Evolutionary conservation across 495 filamentous ascomycete genomes (phyloP).

Genomic region (Xylaria flabelliformis): DNA sequence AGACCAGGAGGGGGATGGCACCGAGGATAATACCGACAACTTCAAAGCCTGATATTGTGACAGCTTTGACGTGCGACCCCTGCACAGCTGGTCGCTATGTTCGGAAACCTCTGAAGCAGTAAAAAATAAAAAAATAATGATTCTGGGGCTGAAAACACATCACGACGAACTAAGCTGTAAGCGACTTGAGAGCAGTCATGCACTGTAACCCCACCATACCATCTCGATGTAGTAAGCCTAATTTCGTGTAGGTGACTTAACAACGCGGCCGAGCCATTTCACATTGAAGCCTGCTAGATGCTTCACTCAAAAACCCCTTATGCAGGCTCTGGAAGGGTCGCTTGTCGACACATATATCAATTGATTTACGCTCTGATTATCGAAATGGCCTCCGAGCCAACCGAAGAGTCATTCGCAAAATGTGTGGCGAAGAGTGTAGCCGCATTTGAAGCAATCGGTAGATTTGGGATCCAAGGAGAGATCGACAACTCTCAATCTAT

Average conservation of each 20-base stretch:
- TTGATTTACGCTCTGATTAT: not conserved
- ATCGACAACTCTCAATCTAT: not conserved
- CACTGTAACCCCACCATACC: conserved; percentile 11
- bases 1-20: conserved; percentile 48
- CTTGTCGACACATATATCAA: not conserved
- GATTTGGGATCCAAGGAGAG: not conserved
- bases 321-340: not conserved
- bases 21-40: conserved; percentile 51
- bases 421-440: not conserved
- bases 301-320: not conserved
- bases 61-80: not conserved
- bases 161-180: not conserved
- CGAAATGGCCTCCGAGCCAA: not conserved
- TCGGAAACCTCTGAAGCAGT: not conserved
- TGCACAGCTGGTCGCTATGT: not conserved
- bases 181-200: conserved; percentile 9
- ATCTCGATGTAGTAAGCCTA: not conserved
- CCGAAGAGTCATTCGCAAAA: not conserved
- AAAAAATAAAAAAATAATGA: not conserved
- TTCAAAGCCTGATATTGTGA: conserved; percentile 51
- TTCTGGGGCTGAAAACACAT: not conserved
- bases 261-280: not conserved
- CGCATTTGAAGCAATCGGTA: conserved; percentile 15
- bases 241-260: not conserved
- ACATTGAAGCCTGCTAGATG: not conserved